Evolutionary conservation across 2,329 filamentous ascomycete species (phyloP).

Genomic region (Arthrobotrys sphaeroides): DNA sequence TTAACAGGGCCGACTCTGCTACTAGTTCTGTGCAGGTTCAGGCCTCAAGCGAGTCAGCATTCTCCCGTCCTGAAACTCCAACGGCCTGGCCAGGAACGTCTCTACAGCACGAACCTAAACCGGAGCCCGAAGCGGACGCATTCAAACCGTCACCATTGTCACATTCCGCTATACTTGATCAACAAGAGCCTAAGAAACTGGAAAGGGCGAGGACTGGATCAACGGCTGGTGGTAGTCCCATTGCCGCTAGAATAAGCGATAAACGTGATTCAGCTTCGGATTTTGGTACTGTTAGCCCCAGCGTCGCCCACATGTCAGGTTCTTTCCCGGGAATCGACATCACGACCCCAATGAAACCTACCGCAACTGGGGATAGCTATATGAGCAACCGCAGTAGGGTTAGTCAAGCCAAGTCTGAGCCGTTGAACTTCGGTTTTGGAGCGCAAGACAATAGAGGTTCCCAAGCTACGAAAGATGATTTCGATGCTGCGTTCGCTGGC

Average conservation of each 20-base stretch:
- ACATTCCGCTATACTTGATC: slow-evolving; percentile 58
- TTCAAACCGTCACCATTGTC: slow-evolving; percentile 54
- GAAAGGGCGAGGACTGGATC: slow-evolving; percentile 57
- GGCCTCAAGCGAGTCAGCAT: slow-evolving; percentile 70
- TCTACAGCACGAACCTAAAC: slow-evolving; percentile 54
- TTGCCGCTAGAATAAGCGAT: slow-evolving; percentile 47
- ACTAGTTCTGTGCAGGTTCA: slow-evolving; percentile 82
- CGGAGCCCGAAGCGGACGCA: slow-evolving; percentile 57
- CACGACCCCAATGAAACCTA: slow-evolving; percentile 64
- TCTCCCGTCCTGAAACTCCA: slow-evolving; percentile 61
- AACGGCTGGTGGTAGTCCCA: slow-evolving; percentile 56
- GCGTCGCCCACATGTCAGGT: slow-evolving; percentile 60
- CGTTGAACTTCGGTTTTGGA: slow-evolving; percentile 60
- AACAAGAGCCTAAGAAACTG: slow-evolving; percentile 54
- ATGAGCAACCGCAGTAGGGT: slow-evolving; percentile 64
- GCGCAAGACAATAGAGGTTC: slow-evolving; percentile 59
- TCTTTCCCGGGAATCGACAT: slow-evolving; percentile 63
- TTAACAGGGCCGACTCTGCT: slow-evolving; percentile 72
- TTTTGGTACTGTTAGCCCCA: slow-evolving; percentile 58
- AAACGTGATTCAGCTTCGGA: slow-evolving; percentile 62
- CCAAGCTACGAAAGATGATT: slow-evolving; percentile 74
- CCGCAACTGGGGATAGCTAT: slow-evolving; percentile 62
- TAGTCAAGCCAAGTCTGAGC: slow-evolving; percentile 61
- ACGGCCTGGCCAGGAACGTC: slow-evolving; percentile 60
- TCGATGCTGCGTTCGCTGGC: slow-evolving; percentile 83